These are phyloP conservation scores for Fraxinus platypoda DNA, from an alignment of 305 asterid species.

Conservation along the genomic window DNA sequence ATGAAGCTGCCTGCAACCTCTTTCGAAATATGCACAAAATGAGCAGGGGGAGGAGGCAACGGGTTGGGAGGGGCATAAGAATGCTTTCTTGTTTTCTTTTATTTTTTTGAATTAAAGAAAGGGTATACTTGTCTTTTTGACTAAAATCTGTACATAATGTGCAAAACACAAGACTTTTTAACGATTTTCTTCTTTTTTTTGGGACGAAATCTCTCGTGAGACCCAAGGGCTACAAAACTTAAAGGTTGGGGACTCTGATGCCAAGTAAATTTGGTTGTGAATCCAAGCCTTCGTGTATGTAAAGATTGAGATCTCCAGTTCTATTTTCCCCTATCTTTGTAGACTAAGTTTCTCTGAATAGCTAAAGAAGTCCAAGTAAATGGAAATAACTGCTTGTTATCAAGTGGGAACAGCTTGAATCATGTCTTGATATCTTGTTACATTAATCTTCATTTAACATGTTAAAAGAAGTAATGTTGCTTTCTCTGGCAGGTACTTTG, in stretches of 20 bases:
- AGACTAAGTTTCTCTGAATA: background rate
- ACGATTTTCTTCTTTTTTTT: background rate
- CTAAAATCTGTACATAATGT: background rate
- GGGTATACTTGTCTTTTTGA: background rate
- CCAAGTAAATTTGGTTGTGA: background rate
- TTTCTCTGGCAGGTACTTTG: slow-evolving; percentile 34
- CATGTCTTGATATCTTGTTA: slow-evolving; percentile 1
- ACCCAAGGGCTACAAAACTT: background rate
- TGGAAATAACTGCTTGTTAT: background rate
- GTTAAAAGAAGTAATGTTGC: background rate
- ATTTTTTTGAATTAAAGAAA: background rate
- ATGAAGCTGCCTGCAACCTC: background rate
- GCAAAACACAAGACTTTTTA: background rate
- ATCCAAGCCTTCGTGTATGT: background rate
- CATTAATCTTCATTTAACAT: background rate
- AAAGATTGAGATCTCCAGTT: background rate
- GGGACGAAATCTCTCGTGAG: background rate
- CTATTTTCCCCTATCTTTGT: background rate
- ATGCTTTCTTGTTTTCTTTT: background rate
- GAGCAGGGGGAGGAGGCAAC: background rate
- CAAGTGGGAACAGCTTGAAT: background rate
- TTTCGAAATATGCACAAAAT: background rate
- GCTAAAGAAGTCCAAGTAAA: background rate
- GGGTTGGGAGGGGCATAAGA: background rate
- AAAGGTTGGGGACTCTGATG: background rate